Conservation (phyloP, 371 early-diverging fungal species). For the Phascolomyces articulosus region DNA sequence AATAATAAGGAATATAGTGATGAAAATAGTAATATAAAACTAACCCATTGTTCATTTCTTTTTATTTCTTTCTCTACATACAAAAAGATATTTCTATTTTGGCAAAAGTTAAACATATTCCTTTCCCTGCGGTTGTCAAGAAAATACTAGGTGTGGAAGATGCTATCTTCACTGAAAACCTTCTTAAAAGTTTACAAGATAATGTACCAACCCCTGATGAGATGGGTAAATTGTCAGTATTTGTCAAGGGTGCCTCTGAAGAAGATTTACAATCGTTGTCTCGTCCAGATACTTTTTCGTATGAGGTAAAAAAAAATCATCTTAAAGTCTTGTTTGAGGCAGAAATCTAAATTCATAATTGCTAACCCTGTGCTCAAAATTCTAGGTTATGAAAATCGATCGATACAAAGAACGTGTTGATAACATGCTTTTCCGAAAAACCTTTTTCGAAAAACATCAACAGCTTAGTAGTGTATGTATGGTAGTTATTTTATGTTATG, state of each 20-base stretch:
- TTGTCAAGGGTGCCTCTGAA: slow-evolving; percentile 65
- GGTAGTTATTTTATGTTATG: background rate
- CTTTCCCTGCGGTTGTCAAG: slow-evolving; percentile 59
- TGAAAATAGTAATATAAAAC: too few species aligned
- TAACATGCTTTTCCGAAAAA: slow-evolving; percentile 73
- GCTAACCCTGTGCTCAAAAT: too few species aligned
- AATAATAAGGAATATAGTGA: background rate
- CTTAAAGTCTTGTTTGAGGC: too few species aligned
- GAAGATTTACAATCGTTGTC: slow-evolving; percentile 70
- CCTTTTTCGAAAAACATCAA: slow-evolving; percentile 75
- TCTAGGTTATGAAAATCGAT: slow-evolving; percentile 78
- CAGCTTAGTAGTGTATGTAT: slow-evolving; percentile 63
- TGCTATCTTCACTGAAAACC: slow-evolving; percentile 62
- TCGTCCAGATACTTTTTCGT: slow-evolving; percentile 83
- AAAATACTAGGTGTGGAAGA: slow-evolving; percentile 70
- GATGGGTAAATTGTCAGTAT: slow-evolving; percentile 70
- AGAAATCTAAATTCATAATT: too few species aligned
- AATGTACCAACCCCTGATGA: slow-evolving; percentile 80
- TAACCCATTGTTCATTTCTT: too few species aligned
- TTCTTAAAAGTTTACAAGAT: slow-evolving; percentile 67
- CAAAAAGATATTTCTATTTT: slow-evolving; percentile 71
- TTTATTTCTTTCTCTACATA: too few species aligned
- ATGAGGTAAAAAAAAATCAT: slow-evolving; percentile 59
- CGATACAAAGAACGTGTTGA: slow-evolving; percentile 81
- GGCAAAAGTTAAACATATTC: slow-evolving; percentile 65